These are phyloP conservation scores for Mycena belliarum DNA, from an alignment of 768 basidiomycete species.

Conservation along the genomic window DNA sequence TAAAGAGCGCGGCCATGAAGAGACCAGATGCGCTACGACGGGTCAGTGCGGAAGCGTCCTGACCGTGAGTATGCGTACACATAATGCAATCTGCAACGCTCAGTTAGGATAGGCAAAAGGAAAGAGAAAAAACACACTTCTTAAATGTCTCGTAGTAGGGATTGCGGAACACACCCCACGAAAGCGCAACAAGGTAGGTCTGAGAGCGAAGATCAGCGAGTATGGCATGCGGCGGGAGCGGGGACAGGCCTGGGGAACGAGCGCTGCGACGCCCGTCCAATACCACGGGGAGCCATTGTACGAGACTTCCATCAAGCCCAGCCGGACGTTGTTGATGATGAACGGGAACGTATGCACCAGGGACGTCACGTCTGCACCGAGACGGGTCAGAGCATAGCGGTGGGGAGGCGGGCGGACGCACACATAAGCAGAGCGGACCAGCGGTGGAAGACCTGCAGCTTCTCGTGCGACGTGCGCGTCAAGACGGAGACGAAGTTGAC, in stretches of 20 bases:
- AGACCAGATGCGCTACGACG: constrained; percentile 30
- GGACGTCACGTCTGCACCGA: constrained; percentile 29
- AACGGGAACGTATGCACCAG: constrained; percentile 37
- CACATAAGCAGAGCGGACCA: constrained; percentile 37
- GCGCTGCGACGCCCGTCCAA: constrained; percentile 34
- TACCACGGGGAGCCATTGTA: constrained; percentile 27
- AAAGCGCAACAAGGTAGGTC: constrained; percentile 32
- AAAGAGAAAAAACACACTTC: constrained; percentile 21
- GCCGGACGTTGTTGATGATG: constrained; percentile 27
- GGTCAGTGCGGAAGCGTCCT: no score
- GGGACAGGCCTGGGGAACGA: constrained; percentile 31
- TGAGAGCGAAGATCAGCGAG: not conserved
- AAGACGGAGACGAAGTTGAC: constrained; percentile 34
- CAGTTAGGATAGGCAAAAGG: not conserved
- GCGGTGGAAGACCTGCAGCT: constrained; percentile 38
- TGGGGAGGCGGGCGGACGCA: constrained; percentile 13
- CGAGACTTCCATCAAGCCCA: constrained; percentile 25
- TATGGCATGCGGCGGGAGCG: no score
- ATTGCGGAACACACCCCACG: constrained; percentile 33
- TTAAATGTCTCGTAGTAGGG: constrained; percentile 36
- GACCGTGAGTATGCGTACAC: constrained; percentile 13
- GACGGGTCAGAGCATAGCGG: not conserved
- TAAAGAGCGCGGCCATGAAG: constrained; percentile 35
- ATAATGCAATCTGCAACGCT: constrained; percentile 24
- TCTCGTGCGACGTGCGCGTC: constrained; percentile 36